Evolutionary conservation across 2,329 filamentous ascomycete genomes (phyloP).

Genomic region (Aspergillus sp.): DNA sequence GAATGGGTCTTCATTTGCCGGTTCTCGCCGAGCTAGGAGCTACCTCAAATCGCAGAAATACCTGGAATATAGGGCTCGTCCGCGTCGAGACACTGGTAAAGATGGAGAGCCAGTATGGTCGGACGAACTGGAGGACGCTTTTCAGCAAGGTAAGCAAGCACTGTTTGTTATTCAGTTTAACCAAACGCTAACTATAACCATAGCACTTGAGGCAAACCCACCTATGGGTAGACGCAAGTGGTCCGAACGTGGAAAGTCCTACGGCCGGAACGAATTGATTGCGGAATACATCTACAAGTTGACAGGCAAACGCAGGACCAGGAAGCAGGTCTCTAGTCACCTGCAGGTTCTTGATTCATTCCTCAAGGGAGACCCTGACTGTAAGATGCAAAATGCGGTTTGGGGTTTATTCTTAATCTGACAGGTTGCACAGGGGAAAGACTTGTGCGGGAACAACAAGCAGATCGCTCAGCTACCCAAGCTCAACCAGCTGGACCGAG

Average conservation of each 20-base stretch:
- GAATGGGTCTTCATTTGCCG: conserved; percentile 26
- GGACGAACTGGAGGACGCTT: conserved; percentile 48
- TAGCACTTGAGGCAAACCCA: conserved; percentile 54
- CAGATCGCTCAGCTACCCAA: conserved; percentile 35
- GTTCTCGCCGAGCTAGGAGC: conserved; percentile 31
- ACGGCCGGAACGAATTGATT: conserved; percentile 63
- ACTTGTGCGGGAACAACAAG: conserved; percentile 38
- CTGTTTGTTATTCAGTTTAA: neutral
- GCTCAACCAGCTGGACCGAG: conserved; percentile 32
- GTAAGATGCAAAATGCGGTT: conserved; percentile 36
- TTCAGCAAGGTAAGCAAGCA: conserved; percentile 45
- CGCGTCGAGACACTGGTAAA: conserved; percentile 44
- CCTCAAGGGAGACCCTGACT: conserved; percentile 52
- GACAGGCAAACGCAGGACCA: conserved; percentile 53
- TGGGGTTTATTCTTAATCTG: conserved; percentile 8
- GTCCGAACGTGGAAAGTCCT: conserved; percentile 52
- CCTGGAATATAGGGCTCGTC: conserved; percentile 44
- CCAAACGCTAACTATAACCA: conserved; percentile 18
- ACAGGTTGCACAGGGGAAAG: conserved; percentile 33
- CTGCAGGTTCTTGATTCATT: conserved; percentile 62
- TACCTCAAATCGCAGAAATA: conserved; percentile 47
- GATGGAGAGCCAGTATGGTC: conserved; percentile 48
- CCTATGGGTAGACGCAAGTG: conserved; percentile 60
- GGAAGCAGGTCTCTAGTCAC: conserved; percentile 66
- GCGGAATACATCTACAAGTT: conserved; percentile 57